Conservation (phyloP, 2,329 filamentous ascomycete species). For the Colletotrichum lentis region DNA sequence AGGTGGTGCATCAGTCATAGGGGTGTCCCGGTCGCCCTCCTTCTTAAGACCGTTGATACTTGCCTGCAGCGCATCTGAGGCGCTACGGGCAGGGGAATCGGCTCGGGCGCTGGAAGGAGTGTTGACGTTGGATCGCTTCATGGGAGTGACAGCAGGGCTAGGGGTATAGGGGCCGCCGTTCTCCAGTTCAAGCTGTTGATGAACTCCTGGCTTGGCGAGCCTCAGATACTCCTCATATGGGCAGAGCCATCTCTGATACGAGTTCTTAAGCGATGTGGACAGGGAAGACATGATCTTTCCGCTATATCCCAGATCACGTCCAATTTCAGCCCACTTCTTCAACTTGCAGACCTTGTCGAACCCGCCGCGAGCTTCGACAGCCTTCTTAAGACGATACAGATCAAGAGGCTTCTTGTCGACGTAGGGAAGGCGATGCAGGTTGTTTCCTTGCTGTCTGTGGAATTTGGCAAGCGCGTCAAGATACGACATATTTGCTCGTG, state of each 20-base stretch:
- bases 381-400: slow-evolving; percentile 94
- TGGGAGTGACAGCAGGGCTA: slow-evolving; percentile 71
- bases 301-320: slow-evolving; percentile 93
- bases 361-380: slow-evolving; percentile 90
- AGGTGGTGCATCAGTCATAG: slow-evolving; percentile 57
- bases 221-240: slow-evolving; percentile 96
- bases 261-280: slow-evolving; percentile 97
- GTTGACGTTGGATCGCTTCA: slow-evolving; percentile 70
- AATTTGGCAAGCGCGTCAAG: slow-evolving; percentile 94
- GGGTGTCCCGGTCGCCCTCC: slow-evolving; percentile 58
- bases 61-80: slow-evolving; percentile 62
- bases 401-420: slow-evolving; percentile 98
- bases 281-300: slow-evolving; percentile 99
- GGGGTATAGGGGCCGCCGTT: slow-evolving; percentile 92
- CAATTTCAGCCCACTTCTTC: slow-evolving; percentile 99
- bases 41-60: slow-evolving; percentile 56
- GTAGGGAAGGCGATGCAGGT: slow-evolving; percentile 91
- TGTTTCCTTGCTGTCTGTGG: slow-evolving; percentile 95
- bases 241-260: slow-evolving; percentile 94
- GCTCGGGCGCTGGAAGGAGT: slow-evolving; percentile 66
- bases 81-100: slow-evolving; percentile 72
- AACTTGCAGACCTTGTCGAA: slow-evolving; percentile 97
- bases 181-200: slow-evolving; percentile 91
- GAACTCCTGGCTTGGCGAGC: slow-evolving; percentile 92
- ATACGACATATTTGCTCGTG: slow-evolving; percentile 94